A percentile compares a stretch with the other conserved stretches of the same genome.
phyloP scores from a whole-genome alignment of 2,329 filamentous ascomycete species.

The Beauveria sp. region DNA sequence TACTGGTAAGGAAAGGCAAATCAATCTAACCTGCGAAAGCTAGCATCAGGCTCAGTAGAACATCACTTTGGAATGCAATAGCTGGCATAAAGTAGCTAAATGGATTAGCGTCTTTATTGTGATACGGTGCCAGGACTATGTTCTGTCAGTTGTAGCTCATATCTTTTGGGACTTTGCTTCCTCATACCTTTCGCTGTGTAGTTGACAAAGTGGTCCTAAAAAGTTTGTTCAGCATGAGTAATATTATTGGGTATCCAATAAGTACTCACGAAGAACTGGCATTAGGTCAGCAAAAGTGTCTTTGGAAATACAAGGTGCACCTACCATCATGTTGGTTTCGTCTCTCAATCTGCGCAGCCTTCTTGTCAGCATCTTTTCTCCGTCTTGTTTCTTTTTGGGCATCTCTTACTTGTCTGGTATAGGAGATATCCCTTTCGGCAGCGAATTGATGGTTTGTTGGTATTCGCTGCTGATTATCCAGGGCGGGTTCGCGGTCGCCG shows the following conservation, averaged over 20 bases:
- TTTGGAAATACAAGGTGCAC: slow-evolving; percentile 13
- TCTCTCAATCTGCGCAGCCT: slow-evolving; percentile 44
- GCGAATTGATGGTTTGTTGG: not conserved
- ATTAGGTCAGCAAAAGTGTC: slow-evolving; percentile 16
- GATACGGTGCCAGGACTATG: slow-evolving; percentile 39
- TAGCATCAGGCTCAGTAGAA: slow-evolving; percentile 68
- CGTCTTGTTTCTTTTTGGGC: not conserved
- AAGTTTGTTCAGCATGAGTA: slow-evolving; percentile 9
- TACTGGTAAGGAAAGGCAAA: too few species aligned
- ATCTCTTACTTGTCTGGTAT: slow-evolving; percentile 6
- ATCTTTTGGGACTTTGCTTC: slow-evolving; percentile 25
- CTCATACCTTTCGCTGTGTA: slow-evolving; percentile 64
- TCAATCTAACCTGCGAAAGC: slow-evolving; percentile 54
- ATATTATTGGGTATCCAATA: not conserved
- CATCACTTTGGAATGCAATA: slow-evolving; percentile 61
- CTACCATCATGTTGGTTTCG: slow-evolving; percentile 66
- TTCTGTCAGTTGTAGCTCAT: slow-evolving; percentile 25
- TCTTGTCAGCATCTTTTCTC: slow-evolving; percentile 19
- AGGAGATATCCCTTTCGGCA: not conserved
- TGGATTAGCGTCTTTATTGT: slow-evolving; percentile 45
- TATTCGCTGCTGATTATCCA: not conserved
- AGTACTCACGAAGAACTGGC: slow-evolving; percentile 40
- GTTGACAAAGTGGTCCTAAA: slow-evolving; percentile 59
- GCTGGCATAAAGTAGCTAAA: slow-evolving; percentile 42
- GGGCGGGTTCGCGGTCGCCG: not conserved